Percentiles rank a stretch among this genome's conserved stretches.
Conservation (phyloP, 1,284 basidiomycete genomes). For the Fistulina hepatica region DNA sequence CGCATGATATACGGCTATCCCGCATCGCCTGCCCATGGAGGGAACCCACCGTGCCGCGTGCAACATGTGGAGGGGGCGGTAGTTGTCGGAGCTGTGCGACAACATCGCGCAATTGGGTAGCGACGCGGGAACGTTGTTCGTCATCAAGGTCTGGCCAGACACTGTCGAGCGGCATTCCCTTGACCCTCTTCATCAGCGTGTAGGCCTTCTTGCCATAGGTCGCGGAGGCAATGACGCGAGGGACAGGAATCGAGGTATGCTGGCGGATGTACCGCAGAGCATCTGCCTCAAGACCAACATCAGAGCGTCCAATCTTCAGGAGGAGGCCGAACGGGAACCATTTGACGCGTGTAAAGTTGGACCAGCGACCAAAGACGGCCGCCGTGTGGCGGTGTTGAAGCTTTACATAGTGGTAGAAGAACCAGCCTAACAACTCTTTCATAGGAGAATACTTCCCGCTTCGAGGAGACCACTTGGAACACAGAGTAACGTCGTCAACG, state of each 20-base stretch:
- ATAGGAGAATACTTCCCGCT: no score
- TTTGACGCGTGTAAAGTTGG: no score
- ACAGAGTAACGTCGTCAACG: no score
- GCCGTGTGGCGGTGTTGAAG: no score
- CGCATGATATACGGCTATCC: conserved; percentile 8
- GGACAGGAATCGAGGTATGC: conserved; percentile 11
- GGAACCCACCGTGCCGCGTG: conserved; percentile 3
- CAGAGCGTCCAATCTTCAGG: background rate
- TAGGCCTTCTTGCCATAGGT: conserved; percentile 3
- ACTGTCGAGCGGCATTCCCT: conserved; percentile 3
- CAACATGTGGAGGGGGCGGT: conserved; percentile 1
- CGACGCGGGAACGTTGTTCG: background rate
- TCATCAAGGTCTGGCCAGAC: conserved; percentile 5
- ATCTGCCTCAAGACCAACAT: conserved; percentile 8
- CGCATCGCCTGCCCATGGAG: conserved; percentile 7
- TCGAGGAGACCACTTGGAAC: no score
- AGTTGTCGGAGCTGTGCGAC: background rate
- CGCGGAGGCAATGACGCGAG: conserved; percentile 6
- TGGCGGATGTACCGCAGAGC: conserved; percentile 9
- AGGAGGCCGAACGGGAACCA: background rate
- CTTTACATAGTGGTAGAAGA: no score
- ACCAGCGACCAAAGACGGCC: no score
- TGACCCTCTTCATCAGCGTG: conserved; percentile 8
- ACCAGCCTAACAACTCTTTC: no score
- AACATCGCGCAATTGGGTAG: background rate